Base-by-base conservation (phyloP, 768 basidiomycete genomes). In the Lactarius pseudohatsudake region DNA sequence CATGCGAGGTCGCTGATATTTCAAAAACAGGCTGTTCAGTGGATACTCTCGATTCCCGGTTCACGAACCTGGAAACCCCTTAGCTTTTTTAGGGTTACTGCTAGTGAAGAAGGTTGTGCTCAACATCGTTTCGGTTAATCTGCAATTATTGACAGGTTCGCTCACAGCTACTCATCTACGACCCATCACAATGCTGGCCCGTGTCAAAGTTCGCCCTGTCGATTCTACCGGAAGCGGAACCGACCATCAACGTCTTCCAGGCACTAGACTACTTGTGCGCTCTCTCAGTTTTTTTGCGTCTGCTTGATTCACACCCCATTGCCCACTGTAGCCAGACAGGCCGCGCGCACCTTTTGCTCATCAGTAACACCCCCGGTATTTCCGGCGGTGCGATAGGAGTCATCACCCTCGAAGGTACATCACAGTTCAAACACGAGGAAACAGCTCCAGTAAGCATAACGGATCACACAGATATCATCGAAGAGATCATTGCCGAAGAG, bases 401-500 rank as follows among this genome's bases (percentile, higher is more conserved):
- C 6, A 87, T 98, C 69, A 96, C 92, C 2, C 84, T 96, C 15
- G 92, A 93, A 84, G 90, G 89, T 87, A 59, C 41, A 57, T 62
- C 36, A 32, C 22, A 15, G 15, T 22, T 15, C 13, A 7, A 43
- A 55, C 26, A 34, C 20, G 4, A 20, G 5, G 43, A 20, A n/a
- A 26, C 0, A 50, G 47, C 22, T 22, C 22, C 13, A 10, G 22
- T 22, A 22, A 50, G 20, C 38, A 43, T 43, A 15, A 4, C 6
- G 32, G 6, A 32, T 32, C 10, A 30, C 43, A 47, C 61, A 89
- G 91, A 92, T 73, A 85, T 92, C 69, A 91, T 92, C 65, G 91
- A 92, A 84, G 95, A 96, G 82, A 97, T 98, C 68, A 92, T 98
- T 20, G 89, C 91, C 0, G 94, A 97, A 77, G 96, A 97, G 75